phyloP scores from a whole-genome alignment of 441 rosid genomes.

The Eruca vesicaria region DNA sequence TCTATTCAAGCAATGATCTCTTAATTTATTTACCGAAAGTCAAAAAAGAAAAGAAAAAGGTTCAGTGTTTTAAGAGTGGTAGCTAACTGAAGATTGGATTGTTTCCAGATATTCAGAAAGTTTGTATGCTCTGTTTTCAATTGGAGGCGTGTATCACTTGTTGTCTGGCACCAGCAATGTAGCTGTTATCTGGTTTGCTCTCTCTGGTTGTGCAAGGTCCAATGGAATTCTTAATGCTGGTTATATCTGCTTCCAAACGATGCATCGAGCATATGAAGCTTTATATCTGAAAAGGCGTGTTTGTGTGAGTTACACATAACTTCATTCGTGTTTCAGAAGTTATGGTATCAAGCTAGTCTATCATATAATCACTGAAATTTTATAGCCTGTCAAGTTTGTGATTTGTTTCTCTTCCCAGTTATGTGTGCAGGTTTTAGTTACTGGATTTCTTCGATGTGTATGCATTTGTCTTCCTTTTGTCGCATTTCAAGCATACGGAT shows the following conservation, averaged over 20 bases:
- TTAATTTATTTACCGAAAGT: neutral
- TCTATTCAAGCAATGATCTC: constrained; percentile 18
- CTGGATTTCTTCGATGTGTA: constrained; percentile 57
- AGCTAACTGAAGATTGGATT: neutral
- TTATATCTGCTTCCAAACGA: constrained; percentile 77
- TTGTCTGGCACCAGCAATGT: constrained; percentile 56
- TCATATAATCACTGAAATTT: neutral
- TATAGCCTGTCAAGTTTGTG: neutral
- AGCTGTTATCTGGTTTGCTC: constrained; percentile 74
- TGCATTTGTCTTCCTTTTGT: constrained; percentile 72
- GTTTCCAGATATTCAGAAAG: constrained; percentile 83
- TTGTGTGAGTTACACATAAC: constrained; percentile 50
- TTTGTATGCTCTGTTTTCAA: constrained; percentile 67
- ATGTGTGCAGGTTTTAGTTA: constrained; percentile 52
- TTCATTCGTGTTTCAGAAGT: constrained; percentile 6
- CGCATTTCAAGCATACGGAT: constrained; percentile 83
- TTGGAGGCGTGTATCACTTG: constrained; percentile 80
- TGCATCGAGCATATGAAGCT: constrained; percentile 74
- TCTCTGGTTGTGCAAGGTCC: constrained; percentile 88
- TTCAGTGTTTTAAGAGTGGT: neutral
- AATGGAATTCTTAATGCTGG: constrained; percentile 96
- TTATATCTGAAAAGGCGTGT: constrained; percentile 41
- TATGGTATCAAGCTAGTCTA: neutral
- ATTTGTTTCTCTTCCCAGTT: constrained; percentile 45
- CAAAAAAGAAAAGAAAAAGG: neutral